Evolutionary conservation across 345 rosid genomes (phyloP), one percentile per base, ranked within the genome.

Genomic region (Trapa bicornis): DNA sequence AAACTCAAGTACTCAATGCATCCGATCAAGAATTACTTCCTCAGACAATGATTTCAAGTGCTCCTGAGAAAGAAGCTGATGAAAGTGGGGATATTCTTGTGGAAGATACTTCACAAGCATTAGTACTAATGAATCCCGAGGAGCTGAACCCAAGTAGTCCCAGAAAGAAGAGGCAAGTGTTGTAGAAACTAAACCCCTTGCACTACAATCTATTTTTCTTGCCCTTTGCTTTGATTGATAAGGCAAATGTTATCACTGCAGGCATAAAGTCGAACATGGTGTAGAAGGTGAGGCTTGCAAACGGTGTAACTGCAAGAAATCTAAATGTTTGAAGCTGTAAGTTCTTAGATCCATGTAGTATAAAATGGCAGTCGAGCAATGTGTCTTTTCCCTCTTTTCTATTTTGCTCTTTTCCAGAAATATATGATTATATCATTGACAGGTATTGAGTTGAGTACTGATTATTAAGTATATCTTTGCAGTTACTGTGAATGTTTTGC

Each of bases 401-500:
- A 22, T 22, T 22, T 22, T 22, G 29, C 29, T 22, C 29, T 22
- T 22, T 22, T 22, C 29, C 29, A 22, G 29, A 22, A 22, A 22
- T 22, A 22, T 22, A 22, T 22, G 29, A 22, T 22, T 22, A 22
- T 22, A 22, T 22, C 29, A 22, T 22, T 22, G 29, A 45, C 11
- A 45, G 48, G 48, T 11, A 2, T 45, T 41, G 43, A 41, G 42
- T 69, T 22, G 47, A 13, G 37, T 43, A 41, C 7, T 41, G 43
- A 41, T 41, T 45, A 11, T 45, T 22, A 22, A 45, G 38, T 58
- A 11, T 10, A 29, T 35, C 38, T 11, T 8, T 76, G 81, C 88
- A 94, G 99, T 75, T 94, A 94, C 74, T 94, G 99, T 70, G 99
- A 94, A 81, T 94, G 99, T 69, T 94, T 94, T 84, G 99, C 99